Evolutionary conservation across 2,329 filamentous ascomycete species (phyloP), one percentile per base, ranked within the genome.

Genomic region (Myriosclerotinia scirpicola): DNA sequence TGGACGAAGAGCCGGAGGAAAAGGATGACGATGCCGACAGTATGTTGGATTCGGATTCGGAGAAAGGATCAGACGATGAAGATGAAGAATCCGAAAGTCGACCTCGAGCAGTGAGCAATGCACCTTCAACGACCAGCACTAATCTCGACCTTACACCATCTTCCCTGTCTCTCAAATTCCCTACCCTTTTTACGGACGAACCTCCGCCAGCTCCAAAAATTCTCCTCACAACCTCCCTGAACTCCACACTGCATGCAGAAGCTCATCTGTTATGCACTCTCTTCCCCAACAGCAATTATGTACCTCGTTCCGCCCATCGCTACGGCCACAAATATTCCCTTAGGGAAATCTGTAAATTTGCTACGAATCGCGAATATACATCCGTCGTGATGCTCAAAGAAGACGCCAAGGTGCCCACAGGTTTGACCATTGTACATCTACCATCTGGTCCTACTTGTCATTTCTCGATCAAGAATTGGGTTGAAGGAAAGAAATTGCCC

Each of bases 271-370:
- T 98, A 68, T 91, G 89, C 68, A 85, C 85, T 12, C 81, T 98
- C 68, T 96, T 98, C 80, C 94, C 95, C 34, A 91, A 75, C 79
- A 85, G 73, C 78, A 87, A 87, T 77, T 97, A 98, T 79, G 90
- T 99, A 72, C 91, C 88, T 2, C 90, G 95, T 67, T 93, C 91
- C 9, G 87, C 88, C 14, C 93, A 97, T 78, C 87, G 87, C 63
- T 92, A 93, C 78, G 87, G 88, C 11, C 88, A 97, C 83, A 96
- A 96, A 77, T 98, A 97, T 81, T 94, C 90, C 34, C 84, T 99
- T 34, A 86, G 91, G 60, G 95, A 99, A 78, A 98, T 99, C 71
- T 87, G 90, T 74, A 86, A 88, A 70, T 98, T 94, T 76, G 94
- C 94, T 46, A 79, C 86, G 17, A 92, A 94, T 74, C 85, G 92